phyloP scores from a whole-genome alignment of 192 early-diverging fungal species.

The Backusella westeae region DNA sequence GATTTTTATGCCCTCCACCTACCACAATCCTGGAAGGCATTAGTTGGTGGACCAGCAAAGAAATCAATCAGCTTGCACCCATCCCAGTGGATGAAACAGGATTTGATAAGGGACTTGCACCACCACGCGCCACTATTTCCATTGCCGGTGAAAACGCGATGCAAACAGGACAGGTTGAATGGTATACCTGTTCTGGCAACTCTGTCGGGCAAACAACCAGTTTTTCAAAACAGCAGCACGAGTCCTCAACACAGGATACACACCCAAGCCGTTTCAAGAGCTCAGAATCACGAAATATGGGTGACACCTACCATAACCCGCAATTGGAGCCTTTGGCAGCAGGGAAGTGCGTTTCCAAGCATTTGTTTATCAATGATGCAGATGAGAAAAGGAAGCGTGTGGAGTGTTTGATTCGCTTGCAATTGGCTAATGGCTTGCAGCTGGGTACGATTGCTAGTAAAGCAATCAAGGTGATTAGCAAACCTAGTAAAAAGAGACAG shows the following conservation, averaged over 20 bases:
- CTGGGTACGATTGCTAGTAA: conserved; percentile 72
- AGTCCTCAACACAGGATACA: background rate
- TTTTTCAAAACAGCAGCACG: background rate
- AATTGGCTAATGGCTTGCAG: conserved; percentile 59
- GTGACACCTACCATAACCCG: conserved; percentile 22
- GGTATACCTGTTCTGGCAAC: conserved; percentile 43
- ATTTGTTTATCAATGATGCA: conserved; percentile 82
- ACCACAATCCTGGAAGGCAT: conserved; percentile 75
- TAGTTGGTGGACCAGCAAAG: conserved; percentile 59
- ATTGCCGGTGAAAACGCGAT: conserved; percentile 54
- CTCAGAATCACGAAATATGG: conserved; percentile 21
- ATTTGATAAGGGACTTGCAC: conserved; percentile 12
- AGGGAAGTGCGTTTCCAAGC: conserved; percentile 77
- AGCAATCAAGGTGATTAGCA: conserved; percentile 88
- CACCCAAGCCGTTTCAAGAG: conserved; percentile 18
- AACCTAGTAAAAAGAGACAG: conserved; percentile 89
- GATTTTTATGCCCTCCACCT: conserved; percentile 82
- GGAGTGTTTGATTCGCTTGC: conserved; percentile 69
- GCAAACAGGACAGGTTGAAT: conserved; percentile 54
- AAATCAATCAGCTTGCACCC: background rate
- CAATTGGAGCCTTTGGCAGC: conserved; percentile 40
- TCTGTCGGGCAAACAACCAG: conserved; percentile 24
- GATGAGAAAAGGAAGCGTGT: conserved; percentile 84
- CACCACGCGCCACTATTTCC: conserved; percentile 52
- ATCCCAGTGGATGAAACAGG: background rate